Conservation (phyloP, 2,329 filamentous ascomycete species). For the Cadophora sp. region DNA sequence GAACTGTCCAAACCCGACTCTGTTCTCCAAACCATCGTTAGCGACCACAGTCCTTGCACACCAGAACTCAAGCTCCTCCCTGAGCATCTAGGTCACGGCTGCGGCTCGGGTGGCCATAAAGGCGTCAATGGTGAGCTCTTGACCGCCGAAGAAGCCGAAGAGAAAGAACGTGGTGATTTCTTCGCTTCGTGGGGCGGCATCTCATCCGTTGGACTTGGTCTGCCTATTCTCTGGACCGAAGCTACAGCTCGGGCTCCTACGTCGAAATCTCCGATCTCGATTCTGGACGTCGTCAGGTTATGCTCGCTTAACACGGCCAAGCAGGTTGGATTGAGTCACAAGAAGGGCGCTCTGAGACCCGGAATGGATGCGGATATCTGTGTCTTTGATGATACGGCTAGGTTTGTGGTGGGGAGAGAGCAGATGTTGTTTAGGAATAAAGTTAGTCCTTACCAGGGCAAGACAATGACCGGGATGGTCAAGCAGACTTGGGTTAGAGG, state of each 20-base stretch:
- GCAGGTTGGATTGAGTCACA: conserved; percentile 83
- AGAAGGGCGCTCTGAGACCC: conserved; percentile 80
- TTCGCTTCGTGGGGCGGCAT: conserved; percentile 97
- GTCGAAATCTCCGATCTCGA: conserved; percentile 34
- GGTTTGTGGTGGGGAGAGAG: conserved; percentile 74
- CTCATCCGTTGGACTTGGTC: conserved; percentile 87
- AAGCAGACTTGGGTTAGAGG: conserved; percentile 46
- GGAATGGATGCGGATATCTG: conserved; percentile 92
- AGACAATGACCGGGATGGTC: conserved; percentile 64
- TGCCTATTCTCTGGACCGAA: conserved; percentile 79
- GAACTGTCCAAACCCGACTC: conserved; percentile 76
- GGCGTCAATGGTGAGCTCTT: conserved; percentile 39
- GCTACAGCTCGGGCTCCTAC: conserved; percentile 48
- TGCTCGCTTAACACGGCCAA: conserved; percentile 86
- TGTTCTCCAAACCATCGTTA: conserved; percentile 90
- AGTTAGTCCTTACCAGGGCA: conserved; percentile 56
- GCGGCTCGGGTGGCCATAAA: conserved; percentile 37
- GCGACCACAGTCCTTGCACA: conserved; percentile 95
- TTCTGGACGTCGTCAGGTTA: conserved; percentile 83
- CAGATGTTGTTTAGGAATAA: conserved; percentile 76
- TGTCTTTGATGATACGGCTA: conserved; percentile 85
- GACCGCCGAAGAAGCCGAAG: conserved; percentile 46
- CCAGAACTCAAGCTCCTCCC: conserved; percentile 92
- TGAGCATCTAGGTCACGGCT: conserved; percentile 55
- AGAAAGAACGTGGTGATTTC: conserved; percentile 75